These are phyloP conservation scores for Septoria petroselini DNA, from an alignment of 2,329 filamentous ascomycete genomes.

Conservation along the genomic window DNA sequence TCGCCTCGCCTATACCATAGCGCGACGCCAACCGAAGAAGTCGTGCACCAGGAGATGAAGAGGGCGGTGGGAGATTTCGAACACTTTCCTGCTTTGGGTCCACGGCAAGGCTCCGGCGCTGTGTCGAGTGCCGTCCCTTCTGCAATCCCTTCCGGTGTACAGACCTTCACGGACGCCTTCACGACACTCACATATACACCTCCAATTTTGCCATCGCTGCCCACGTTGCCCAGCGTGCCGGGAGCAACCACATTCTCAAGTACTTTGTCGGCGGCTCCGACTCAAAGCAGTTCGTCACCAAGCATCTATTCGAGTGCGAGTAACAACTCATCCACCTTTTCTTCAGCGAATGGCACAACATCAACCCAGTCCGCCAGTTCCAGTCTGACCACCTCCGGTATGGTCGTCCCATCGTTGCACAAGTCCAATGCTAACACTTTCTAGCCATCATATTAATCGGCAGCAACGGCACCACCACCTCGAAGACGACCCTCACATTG, in stretches of 20 bases:
- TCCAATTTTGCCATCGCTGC: slow-evolving; percentile 14
- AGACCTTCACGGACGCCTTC: slow-evolving; percentile 11
- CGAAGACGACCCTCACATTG: slow-evolving; percentile 23
- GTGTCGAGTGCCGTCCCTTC: neutral
- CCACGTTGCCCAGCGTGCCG: slow-evolving; percentile 15
- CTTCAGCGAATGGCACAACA: slow-evolving; percentile 3
- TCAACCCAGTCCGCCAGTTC: slow-evolving; percentile 15
- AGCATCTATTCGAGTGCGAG: slow-evolving; percentile 7
- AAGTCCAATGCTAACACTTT: slow-evolving; percentile 13
- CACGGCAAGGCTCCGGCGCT: slow-evolving; percentile 25
- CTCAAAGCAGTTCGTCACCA: slow-evolving; percentile 7
- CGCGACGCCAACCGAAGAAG: neutral
- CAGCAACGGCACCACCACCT: slow-evolving; percentile 25
- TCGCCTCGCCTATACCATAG: neutral
- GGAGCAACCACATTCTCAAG: slow-evolving; percentile 17
- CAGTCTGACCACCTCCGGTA: slow-evolving; percentile 32
- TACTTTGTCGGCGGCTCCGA: slow-evolving; percentile 11
- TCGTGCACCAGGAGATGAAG: slow-evolving; percentile 6
- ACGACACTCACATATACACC: slow-evolving; percentile 17
- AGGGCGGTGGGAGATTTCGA: slow-evolving; percentile 23
- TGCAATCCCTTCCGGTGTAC: neutral
- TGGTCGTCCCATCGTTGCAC: neutral
- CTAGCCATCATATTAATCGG: slow-evolving; percentile 24
- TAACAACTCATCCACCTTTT: slow-evolving; percentile 11
- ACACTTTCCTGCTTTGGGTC: slow-evolving; percentile 20